These are phyloP conservation scores for Lathyrus aphaca DNA, from an alignment of 306 rosid species.

Conservation along the genomic window DNA sequence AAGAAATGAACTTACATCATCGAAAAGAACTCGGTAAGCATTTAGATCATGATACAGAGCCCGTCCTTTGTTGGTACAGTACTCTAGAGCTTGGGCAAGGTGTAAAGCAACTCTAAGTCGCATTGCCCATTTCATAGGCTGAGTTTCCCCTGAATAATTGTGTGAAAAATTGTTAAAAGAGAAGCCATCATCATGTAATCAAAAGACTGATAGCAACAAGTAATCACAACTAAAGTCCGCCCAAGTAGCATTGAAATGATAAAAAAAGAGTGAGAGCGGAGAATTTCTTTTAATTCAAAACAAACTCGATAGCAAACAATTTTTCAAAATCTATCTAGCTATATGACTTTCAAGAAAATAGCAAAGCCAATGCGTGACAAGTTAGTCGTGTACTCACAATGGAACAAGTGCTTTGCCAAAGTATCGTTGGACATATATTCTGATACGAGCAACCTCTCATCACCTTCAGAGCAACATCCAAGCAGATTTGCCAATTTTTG, in stretches of 20 bases:
- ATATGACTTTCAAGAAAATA: constrained; percentile 8
- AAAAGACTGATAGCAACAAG: constrained; percentile 28
- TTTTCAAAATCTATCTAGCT: constrained; percentile 2
- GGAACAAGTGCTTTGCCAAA: constrained; percentile 94
- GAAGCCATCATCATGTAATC: constrained; percentile 3
- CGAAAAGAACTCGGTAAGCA: constrained; percentile 89
- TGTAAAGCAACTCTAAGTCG: constrained; percentile 90
- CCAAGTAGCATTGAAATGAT: constrained; percentile 4
- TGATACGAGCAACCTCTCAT: constrained; percentile 92
- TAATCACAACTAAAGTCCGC: constrained; percentile 28
- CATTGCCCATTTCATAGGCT: constrained; percentile 96
- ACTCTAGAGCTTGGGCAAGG: constrained; percentile 95
- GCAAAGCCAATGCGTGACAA: constrained; percentile 30
- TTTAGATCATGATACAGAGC: constrained; percentile 94
- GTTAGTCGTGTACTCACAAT: constrained; percentile 63
- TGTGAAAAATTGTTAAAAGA: constrained; percentile 34
- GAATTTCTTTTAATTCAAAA: constrained; percentile 21
- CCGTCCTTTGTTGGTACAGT: constrained; percentile 90
- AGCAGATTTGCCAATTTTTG: constrained; percentile 81
- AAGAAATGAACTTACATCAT: constrained; percentile 67
- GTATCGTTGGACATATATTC: constrained; percentile 94
- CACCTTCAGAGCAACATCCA: constrained; percentile 92
- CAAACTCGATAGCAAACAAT: background rate
- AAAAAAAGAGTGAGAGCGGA: background rate
- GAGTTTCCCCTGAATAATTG: constrained; percentile 76